phyloP scores from a whole-genome alignment of 352 stramenopile species.

The Pythium aquatile region DNA sequence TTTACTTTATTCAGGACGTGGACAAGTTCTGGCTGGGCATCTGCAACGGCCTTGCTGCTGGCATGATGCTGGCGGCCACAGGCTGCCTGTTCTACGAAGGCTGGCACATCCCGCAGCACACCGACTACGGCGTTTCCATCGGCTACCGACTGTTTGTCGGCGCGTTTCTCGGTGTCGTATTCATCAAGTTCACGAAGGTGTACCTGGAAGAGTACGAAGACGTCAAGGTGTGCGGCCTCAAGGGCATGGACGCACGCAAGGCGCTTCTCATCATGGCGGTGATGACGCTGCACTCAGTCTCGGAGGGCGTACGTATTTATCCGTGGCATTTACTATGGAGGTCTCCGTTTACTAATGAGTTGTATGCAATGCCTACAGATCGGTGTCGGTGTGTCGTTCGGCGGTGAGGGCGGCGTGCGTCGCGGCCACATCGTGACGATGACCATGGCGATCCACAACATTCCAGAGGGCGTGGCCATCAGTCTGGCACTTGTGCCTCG shows the following conservation, averaged over 20 bases:
- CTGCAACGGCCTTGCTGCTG: slow-evolving; percentile 93
- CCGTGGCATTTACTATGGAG: too few relatives aligned
- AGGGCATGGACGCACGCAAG: slow-evolving; percentile 86
- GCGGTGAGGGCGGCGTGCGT: slow-evolving; percentile 90
- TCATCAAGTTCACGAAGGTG: slow-evolving; percentile 95
- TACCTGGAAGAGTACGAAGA: slow-evolving; percentile 96
- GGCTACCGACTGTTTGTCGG: slow-evolving; percentile 86
- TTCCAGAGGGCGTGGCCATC: slow-evolving; percentile 96
- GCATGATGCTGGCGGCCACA: slow-evolving; percentile 98
- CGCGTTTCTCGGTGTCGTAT: slow-evolving; percentile 91
- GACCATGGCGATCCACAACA: slow-evolving; percentile 98
- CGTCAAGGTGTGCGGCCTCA: slow-evolving; percentile 83
- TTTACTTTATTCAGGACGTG: slow-evolving; percentile 92
- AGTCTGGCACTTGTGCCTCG: slow-evolving; percentile 94
- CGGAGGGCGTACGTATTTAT: slow-evolving; percentile 87
- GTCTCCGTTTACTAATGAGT: too few relatives aligned
- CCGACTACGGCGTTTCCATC: slow-evolving; percentile 67
- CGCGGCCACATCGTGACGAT: slow-evolving; percentile 97
- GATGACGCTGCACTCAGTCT: slow-evolving; percentile 98
- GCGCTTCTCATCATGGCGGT: slow-evolving; percentile 98
- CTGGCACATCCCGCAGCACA: slow-evolving; percentile 72
- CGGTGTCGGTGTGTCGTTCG: slow-evolving; percentile 97
- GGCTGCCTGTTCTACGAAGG: slow-evolving; percentile 95
- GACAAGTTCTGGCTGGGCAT: slow-evolving; percentile 94
- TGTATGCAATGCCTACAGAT: slow-evolving; percentile 33